Base-by-base conservation (phyloP, 495 filamentous ascomycete genomes). In the Xylaria scruposa region DNA sequence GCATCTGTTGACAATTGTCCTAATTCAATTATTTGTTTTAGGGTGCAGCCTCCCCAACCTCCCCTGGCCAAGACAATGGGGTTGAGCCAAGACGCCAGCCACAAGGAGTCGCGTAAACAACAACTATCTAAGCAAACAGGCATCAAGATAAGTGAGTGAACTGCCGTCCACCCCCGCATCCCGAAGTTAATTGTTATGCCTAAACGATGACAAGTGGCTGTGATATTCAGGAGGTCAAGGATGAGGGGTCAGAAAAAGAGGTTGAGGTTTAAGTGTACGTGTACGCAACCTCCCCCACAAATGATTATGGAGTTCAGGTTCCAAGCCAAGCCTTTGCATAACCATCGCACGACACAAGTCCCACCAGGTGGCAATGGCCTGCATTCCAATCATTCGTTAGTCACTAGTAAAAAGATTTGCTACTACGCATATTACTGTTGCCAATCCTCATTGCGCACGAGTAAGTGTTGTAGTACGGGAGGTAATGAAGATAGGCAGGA, bases 401-500 rank as follows among this genome's bases (percentile, higher is more conserved):
- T 42, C 26, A 5, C 54, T 33, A 70, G 26, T 12, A 42, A 38
- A 15, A 69, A 38, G 69, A 54, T 53, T n/a, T 36, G 36, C 44
- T 33, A 46, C 31, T 26, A 46, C 7, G 33, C 4, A 38, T 44
- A 63, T 53, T 44, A 64, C 42, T 60, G 33, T 56, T 56, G 59
- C 46, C 47, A 31, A 46, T 61, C 68, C 33, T 70, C 33, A 40
- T 70, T 64, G 33, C 47, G 42, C 59, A 63, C 58, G 58, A 60
- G 24, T 36, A 36, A 60, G 54, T 59, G 13, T 0, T n/a, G 46
- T 44, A 56, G 21, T 40, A 54, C 68, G 36, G 26, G 56, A 64
- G 60, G 49, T 66, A 67, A 71, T 70, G 56, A 63, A 46, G 69
- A 71, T 71, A 59, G 47, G 38, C 69, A 65, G 58, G 68, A 54